Percentiles rank a stretch among this genome's conserved stretches.
Conservation (phyloP, 2,329 filamentous ascomycete species). For the Hymenotorrendiella dingleyae region DNA sequence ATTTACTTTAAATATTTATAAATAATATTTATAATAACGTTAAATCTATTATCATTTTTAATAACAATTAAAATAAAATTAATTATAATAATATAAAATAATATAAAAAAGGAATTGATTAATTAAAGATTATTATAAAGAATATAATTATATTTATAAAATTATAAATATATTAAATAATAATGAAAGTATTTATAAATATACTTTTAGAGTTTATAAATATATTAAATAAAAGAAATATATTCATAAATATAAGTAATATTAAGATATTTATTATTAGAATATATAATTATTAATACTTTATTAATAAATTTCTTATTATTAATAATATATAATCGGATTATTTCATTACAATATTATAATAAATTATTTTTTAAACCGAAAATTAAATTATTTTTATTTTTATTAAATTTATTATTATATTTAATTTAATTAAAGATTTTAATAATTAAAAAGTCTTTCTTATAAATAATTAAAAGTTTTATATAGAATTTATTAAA, state of each 20-base stretch:
- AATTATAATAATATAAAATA: too few species aligned
- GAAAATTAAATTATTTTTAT: neutral
- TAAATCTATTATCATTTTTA: too few species aligned
- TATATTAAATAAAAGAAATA: too few species aligned
- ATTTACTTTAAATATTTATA: neutral
- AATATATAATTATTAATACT: neutral
- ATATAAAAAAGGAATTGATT: too few species aligned
- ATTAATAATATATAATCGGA: neutral
- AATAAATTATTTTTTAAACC: neutral
- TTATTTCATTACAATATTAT: neutral
- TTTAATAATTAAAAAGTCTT: too few species aligned
- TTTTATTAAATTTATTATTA: neutral
- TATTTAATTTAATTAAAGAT: neutral
- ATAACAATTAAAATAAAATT: too few species aligned
- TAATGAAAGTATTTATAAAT: too few species aligned
- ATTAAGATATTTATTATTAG: neutral
- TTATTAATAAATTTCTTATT: neutral
- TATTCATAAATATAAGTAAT: neutral
- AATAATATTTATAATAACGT: neutral
- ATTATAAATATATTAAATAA: too few species aligned
- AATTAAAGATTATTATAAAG: too few species aligned
- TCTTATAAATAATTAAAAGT: neutral
- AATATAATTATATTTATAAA: too few species aligned
- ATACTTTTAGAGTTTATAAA: too few species aligned
- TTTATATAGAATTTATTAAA: neutral